Percentiles rank a stretch among this genome's conserved stretches.
Evolutionary conservation across 73 alveolate genomes (phyloP).

Genomic region (Stentor coeruleus): DNA sequence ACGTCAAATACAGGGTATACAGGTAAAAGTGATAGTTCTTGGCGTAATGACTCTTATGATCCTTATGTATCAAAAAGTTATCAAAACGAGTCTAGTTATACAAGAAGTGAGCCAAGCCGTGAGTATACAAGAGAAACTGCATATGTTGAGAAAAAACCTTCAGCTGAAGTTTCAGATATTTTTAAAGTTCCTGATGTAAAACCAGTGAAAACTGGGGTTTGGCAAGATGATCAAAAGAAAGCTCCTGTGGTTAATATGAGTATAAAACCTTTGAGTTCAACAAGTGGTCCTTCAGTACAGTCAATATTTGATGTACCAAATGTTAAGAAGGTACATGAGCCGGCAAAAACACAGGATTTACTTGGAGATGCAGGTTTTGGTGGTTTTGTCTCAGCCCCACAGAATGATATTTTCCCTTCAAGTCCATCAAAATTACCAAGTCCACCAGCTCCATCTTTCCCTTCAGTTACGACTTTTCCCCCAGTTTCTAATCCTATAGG

Average conservation of each 20-base stretch:
- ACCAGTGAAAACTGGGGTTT: neutral
- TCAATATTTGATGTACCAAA: too few relatives aligned
- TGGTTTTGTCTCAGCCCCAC: too few relatives aligned
- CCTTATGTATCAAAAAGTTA: conserved; percentile 3
- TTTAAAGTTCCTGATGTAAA: conserved; percentile 8
- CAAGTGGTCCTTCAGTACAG: too few relatives aligned
- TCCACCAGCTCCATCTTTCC: neutral
- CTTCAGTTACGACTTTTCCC: too few relatives aligned
- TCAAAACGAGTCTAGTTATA: neutral
- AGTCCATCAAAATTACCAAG: neutral
- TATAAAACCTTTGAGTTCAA: too few relatives aligned
- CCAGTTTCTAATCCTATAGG: too few relatives aligned
- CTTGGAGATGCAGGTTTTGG: too few relatives aligned
- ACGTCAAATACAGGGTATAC: conserved; percentile 26
- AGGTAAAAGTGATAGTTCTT: conserved; percentile 7
- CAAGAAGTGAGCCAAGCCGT: neutral
- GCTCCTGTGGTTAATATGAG: neutral
- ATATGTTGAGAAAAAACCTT: neutral
- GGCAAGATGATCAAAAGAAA: neutral
- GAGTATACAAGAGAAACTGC: neutral
- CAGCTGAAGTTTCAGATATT: neutral
- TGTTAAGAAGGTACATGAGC: too few relatives aligned
- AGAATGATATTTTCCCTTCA: too few relatives aligned
- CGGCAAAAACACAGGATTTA: too few relatives aligned
- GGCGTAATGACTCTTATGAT: neutral